Evolutionary conservation across 2,329 filamentous ascomycete species (phyloP).

Genomic region (Aschersonia sp.): DNA sequence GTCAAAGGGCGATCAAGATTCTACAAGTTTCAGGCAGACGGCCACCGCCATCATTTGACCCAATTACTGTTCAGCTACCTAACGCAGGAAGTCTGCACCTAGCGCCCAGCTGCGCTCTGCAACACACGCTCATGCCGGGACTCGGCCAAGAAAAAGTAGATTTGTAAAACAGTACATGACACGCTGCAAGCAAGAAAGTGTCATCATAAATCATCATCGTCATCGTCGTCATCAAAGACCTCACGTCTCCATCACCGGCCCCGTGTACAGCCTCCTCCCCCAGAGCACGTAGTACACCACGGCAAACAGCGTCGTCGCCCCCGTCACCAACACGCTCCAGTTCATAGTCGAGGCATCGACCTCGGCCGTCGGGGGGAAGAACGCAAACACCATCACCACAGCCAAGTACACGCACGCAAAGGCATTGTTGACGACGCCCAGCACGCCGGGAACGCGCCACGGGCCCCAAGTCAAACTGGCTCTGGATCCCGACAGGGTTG

Average conservation of each 20-base stretch:
- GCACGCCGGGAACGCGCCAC: constrained; percentile 33
- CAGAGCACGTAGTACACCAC: constrained; percentile 27
- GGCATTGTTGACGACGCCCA: constrained; percentile 37
- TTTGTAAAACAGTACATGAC: no score
- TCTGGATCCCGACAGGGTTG: not conserved
- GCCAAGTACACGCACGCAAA: constrained; percentile 36
- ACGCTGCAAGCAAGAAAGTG: no score
- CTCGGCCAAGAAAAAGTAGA: no score
- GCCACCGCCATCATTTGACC: no score
- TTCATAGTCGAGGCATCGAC: constrained; percentile 23
- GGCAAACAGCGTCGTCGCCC: constrained; percentile 23
- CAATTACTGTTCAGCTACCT: no score
- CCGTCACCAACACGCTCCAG: constrained; percentile 28
- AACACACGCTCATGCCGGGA: no score
- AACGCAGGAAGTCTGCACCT: no score
- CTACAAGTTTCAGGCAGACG: no score
- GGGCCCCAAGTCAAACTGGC: constrained; percentile 31
- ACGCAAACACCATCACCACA: constrained; percentile 39
- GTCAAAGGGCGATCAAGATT: no score
- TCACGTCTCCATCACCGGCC: constrained; percentile 19
- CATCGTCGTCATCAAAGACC: no score
- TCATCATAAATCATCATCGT: no score
- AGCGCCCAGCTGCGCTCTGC: no score
- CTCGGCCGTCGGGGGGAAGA: constrained; percentile 25
- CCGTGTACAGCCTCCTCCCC: constrained; percentile 25